phyloP scores from a whole-genome alignment of 352 stramenopile species.

The Pythium plurisporium region DNA sequence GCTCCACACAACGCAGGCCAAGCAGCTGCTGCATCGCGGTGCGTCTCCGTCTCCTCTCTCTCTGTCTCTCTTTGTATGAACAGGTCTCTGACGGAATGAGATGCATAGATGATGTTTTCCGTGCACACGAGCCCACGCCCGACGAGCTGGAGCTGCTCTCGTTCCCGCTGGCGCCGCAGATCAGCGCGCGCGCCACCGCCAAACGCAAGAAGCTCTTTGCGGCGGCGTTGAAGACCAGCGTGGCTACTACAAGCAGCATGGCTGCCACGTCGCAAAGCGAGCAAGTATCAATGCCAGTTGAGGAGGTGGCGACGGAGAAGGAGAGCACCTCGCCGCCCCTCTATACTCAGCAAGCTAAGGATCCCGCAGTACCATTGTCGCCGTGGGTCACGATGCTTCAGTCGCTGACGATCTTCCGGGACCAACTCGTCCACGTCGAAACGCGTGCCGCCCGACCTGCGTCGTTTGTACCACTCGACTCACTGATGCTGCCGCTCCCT shows the following conservation, averaged over 20 bases:
- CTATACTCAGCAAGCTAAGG: too few species aligned
- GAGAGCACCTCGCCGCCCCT: too few species aligned
- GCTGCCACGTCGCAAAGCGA: too few species aligned
- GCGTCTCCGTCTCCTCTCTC: neutral
- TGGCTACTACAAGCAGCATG: conserved; percentile 8
- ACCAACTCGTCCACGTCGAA: conserved; percentile 84
- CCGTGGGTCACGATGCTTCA: conserved; percentile 48
- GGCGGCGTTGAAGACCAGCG: conserved; percentile 28
- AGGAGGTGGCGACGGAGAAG: neutral
- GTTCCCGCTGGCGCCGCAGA: conserved; percentile 57
- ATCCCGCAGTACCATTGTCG: conserved; percentile 12
- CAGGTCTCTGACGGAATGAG: too few species aligned
- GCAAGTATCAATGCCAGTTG: too few species aligned
- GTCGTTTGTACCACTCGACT: conserved; percentile 30
- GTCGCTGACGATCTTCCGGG: conserved; percentile 48
- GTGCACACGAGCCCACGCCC: conserved; percentile 3
- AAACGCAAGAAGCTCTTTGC: conserved; percentile 60
- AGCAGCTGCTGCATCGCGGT: conserved; percentile 31
- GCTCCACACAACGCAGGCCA: conserved; percentile 24
- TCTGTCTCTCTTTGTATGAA: too few species aligned
- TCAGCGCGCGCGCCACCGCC: conserved; percentile 46
- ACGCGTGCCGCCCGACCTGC: conserved; percentile 37
- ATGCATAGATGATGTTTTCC: conserved; percentile 31
- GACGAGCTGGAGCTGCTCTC: conserved; percentile 41
- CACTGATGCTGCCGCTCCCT: conserved; percentile 33